Evolutionary conservation across 2,329 filamentous ascomycete genomes (phyloP).

Genomic region (Bimuria novae-zelandiae): DNA sequence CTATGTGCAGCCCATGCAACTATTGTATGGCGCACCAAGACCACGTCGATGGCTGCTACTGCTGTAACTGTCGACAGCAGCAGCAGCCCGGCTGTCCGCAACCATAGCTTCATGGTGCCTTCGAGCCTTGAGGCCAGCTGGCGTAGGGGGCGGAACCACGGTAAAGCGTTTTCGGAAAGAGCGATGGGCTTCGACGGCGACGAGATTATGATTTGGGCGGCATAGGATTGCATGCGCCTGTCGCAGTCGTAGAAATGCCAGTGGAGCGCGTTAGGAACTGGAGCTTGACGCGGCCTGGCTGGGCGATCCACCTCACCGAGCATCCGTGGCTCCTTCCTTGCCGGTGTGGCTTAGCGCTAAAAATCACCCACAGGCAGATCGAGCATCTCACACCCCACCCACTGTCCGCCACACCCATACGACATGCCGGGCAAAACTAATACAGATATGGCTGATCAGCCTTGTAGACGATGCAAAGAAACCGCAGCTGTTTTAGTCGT

Average conservation of each 20-base stretch:
- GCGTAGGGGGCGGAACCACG: conserved; percentile 22
- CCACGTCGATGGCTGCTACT: conserved; percentile 44
- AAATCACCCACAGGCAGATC: background rate
- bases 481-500: conserved; percentile 58
- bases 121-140: conserved; percentile 37
- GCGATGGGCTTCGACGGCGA: conserved; percentile 2
- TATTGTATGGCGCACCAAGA: conserved; percentile 29
- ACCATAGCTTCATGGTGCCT: conserved; percentile 42
- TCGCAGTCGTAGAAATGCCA: background rate
- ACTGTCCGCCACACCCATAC: conserved; percentile 1
- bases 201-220: background rate
- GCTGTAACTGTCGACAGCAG: conserved; percentile 38
- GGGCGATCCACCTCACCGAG: conserved; percentile 7
- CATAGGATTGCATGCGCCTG: conserved; percentile 3
- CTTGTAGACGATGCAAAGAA: conserved; percentile 63
- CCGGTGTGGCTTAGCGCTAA: conserved; percentile 17
- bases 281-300: conserved; percentile 17
- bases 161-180: background rate
- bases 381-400: background rate
- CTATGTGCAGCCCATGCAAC: background rate
- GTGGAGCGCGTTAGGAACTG: conserved; percentile 3
- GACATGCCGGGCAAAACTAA: conserved; percentile 42
- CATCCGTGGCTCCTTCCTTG: conserved; percentile 2
- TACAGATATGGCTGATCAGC: conserved; percentile 21
- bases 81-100: conserved; percentile 39